A percentile compares a stretch with the other conserved stretches of the same genome.
Conservation (phyloP, 306 rosid genomes). For the Lathyrus oleraceus region DNA sequence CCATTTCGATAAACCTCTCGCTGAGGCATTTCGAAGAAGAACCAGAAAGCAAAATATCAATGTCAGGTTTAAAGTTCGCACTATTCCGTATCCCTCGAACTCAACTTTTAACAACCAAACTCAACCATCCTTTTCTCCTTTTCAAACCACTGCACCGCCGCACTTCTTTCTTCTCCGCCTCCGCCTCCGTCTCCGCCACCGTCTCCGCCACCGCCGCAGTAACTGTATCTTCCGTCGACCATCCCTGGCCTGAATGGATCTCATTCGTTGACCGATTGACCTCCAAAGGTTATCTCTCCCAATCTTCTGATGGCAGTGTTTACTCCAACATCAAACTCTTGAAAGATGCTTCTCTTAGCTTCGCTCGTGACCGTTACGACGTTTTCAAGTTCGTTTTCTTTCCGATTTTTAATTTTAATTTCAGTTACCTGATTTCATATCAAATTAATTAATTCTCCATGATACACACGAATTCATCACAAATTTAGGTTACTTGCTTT, state of each 20-base stretch:
- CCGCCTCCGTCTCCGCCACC: constrained; percentile 41
- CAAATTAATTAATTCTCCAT: not conserved
- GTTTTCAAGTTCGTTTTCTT: constrained; percentile 53
- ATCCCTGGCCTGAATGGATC: constrained; percentile 98
- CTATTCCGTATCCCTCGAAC: constrained; percentile 44
- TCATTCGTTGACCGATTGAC: constrained; percentile 75
- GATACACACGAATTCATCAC: not conserved
- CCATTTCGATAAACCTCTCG: constrained; percentile 17
- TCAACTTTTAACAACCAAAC: constrained; percentile 26
- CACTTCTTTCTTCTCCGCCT: constrained; percentile 35
- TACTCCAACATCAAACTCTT: constrained; percentile 57
- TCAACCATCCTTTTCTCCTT: constrained; percentile 35
- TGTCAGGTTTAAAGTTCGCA: constrained; percentile 60
- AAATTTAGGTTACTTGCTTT: not conserved
- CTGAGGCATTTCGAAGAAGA: not conserved
- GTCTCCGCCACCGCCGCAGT: constrained; percentile 31
- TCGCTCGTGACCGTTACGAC: constrained; percentile 89
- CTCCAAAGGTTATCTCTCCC: constrained; percentile 63
- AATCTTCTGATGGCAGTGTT: constrained; percentile 23
- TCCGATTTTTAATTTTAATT: not conserved
- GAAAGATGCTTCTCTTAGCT: constrained; percentile 77
- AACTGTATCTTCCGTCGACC: constrained; percentile 35
- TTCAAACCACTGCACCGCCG: constrained; percentile 42
- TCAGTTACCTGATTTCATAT: not conserved
- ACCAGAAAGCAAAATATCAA: not conserved